A percentile compares a stretch with the other conserved stretches of the same genome.
Conservation (phyloP, 2,329 filamentous ascomycete genomes). For the Phialemonium atrogriseum region DNA sequence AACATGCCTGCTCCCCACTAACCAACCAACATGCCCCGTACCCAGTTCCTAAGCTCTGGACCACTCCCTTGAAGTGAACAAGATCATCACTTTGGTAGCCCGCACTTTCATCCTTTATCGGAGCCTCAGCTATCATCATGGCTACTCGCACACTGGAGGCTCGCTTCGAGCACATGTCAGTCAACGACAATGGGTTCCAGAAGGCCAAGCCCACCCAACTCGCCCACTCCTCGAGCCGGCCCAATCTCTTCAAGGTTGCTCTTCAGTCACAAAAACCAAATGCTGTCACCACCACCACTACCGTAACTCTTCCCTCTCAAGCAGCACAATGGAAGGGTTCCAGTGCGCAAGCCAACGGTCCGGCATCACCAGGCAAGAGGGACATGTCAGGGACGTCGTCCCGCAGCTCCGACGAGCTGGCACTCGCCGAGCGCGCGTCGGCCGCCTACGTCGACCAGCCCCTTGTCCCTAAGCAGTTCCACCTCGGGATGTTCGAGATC, state of each 20-base stretch:
- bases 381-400: constrained; percentile 30
- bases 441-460: constrained; percentile 12
- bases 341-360: constrained; percentile 9
- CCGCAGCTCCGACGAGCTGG: constrained; percentile 39
- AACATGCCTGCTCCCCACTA: no score
- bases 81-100: no score
- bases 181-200: constrained; percentile 92
- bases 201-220: no score
- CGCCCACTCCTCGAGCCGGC: constrained; percentile 50
- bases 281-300: constrained; percentile 46
- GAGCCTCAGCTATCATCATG: constrained; percentile 38
- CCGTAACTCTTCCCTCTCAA: constrained; percentile 62
- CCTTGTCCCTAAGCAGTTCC: constrained; percentile 55
- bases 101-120: no score
- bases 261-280: constrained; percentile 70
- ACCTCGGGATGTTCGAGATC: constrained; percentile 92
- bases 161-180: constrained; percentile 82
- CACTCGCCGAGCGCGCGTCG: constrained; percentile 31
- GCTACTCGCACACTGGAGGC: constrained; percentile 72
- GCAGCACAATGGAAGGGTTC: constrained; percentile 45
- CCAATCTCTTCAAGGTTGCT: constrained; percentile 79
- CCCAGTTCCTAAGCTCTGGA: no score
- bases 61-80: no score
- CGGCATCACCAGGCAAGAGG: constrained; percentile 42
- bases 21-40: no score